Percentiles rank a stretch among this genome's conserved stretches.
These are phyloP conservation scores for Penicillium digitatum DNA, from an alignment of 2,329 filamentous ascomycete genomes.

Conservation along the genomic window DNA sequence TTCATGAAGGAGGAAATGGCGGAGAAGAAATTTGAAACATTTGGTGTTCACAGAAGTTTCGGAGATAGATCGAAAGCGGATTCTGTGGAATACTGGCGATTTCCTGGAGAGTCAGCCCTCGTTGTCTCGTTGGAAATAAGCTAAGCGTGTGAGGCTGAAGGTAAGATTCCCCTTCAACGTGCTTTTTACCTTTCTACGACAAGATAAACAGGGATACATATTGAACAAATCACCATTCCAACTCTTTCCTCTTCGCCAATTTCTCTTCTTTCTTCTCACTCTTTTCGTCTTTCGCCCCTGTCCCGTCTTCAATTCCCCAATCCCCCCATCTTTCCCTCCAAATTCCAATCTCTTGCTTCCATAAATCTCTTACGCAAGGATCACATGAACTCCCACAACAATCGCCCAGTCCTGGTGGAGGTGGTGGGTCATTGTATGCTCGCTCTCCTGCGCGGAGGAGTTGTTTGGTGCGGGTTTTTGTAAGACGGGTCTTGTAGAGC, in stretches of 20 bases:
- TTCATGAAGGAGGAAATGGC: not conserved
- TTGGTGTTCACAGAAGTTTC: not conserved
- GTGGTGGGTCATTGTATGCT: constrained; percentile 31
- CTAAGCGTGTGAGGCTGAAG: not conserved
- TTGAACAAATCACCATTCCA: constrained; percentile 19
- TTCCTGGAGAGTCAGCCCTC: not conserved
- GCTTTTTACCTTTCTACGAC: too few relatives aligned
- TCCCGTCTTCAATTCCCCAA: constrained; percentile 3
- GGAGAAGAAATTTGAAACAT: not conserved
- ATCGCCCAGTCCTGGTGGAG: constrained; percentile 30
- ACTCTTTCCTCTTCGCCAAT: constrained; percentile 9
- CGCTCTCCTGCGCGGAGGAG: constrained; percentile 31
- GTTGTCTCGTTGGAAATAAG: not conserved
- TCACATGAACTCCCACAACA: constrained; percentile 40
- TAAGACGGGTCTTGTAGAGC: constrained; percentile 28
- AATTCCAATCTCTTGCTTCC: constrained; percentile 32
- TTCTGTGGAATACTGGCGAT: not conserved
- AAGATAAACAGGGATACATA: too few relatives aligned
- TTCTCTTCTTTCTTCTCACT: not conserved
- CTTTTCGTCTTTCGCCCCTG: constrained; percentile 1
- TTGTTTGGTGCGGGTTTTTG: constrained; percentile 32
- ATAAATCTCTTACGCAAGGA: constrained; percentile 36
- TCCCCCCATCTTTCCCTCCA: constrained; percentile 37
- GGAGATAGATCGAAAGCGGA: not conserved
- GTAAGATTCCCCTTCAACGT: too few relatives aligned